Evolutionary conservation across 2,329 filamentous ascomycete species (phyloP).

Genomic region (Cryphonectria radicalis): DNA sequence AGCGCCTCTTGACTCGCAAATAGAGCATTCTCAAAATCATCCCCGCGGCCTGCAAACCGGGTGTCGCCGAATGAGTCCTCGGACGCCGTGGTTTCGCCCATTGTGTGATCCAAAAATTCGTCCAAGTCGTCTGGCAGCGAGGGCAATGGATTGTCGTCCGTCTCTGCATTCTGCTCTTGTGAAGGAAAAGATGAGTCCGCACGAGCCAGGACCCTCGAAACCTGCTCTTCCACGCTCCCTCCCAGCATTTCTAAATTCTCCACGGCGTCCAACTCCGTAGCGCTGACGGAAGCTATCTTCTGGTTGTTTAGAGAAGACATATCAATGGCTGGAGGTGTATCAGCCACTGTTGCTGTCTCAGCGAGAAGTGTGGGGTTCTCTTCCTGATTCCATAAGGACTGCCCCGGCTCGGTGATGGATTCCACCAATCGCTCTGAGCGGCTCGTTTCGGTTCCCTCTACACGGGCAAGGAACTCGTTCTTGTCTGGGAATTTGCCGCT

Average conservation of each 20-base stretch:
- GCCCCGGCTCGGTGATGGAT: neutral
- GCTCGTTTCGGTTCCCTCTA: constrained; percentile 27
- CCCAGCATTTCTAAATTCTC: neutral
- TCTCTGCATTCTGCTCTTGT: neutral
- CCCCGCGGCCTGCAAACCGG: neutral
- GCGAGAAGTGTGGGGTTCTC: too few relatives aligned
- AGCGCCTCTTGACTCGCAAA: neutral
- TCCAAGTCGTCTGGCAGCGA: neutral
- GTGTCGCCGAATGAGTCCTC: neutral
- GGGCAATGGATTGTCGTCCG: neutral
- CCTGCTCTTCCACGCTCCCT: neutral
- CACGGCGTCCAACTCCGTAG: too few relatives aligned
- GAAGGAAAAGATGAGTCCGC: too few relatives aligned
- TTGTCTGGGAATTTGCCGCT: constrained; percentile 47
- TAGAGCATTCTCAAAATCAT: neutral
- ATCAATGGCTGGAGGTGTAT: too few relatives aligned
- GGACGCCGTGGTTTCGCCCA: neutral
- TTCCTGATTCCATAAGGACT: neutral
- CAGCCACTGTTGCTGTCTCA: neutral
- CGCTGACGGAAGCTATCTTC: neutral
- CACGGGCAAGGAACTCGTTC: constrained; percentile 46
- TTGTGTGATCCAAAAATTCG: neutral
- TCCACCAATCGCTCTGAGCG: neutral
- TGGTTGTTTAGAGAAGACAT: neutral
- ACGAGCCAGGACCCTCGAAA: neutral